Conservation (phyloP, 139 green algal species). For the Micromonas commoda region DNA sequence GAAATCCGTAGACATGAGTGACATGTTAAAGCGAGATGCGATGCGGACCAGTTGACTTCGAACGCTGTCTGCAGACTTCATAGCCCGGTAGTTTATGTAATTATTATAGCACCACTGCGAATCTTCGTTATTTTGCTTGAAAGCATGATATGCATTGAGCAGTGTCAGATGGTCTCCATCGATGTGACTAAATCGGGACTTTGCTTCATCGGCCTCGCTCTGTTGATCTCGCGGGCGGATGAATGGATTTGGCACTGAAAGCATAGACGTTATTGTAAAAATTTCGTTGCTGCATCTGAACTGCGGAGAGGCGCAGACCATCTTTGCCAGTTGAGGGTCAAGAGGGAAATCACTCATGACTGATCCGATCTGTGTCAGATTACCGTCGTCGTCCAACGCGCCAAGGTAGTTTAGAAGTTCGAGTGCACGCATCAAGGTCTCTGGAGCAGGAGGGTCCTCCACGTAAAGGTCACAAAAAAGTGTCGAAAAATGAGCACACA, state of each 20-base stretch:
- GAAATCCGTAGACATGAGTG: conserved; percentile 80
- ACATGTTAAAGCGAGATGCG: conserved; percentile 43
- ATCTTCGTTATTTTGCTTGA: conserved; percentile 71
- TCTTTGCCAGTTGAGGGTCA: conserved; percentile 97
- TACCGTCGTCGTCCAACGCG: conserved; percentile 94
- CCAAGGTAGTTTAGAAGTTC: conserved; percentile 99
- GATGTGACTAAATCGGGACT: conserved; percentile 87
- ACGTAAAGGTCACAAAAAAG: conserved; percentile 86
- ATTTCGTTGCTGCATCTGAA: conserved; percentile 98
- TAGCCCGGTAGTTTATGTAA: conserved; percentile 85
- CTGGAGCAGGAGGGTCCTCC: conserved; percentile 97
- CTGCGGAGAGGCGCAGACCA: conserved; percentile 82
- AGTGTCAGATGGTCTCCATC: conserved; percentile 98
- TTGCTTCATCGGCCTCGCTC: conserved; percentile 90
- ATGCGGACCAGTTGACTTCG: conserved; percentile 78
- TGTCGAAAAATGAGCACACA: neutral
- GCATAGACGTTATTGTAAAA: conserved; percentile 90
- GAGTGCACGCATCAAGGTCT: conserved; percentile 98
- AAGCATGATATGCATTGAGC: conserved; percentile 98
- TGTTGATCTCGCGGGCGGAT: conserved; percentile 78
- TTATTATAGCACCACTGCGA: conserved; percentile 89
- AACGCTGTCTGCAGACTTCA: conserved; percentile 93
- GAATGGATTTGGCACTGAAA: conserved; percentile 88
- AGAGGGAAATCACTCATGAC: conserved; percentile 98
- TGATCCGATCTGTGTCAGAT: conserved; percentile 78